Percentiles rank a stretch among this genome's conserved stretches.
Evolutionary conservation across 179 eudicot genomes (phyloP).

Genomic region (Vitellaria paradoxa): DNA sequence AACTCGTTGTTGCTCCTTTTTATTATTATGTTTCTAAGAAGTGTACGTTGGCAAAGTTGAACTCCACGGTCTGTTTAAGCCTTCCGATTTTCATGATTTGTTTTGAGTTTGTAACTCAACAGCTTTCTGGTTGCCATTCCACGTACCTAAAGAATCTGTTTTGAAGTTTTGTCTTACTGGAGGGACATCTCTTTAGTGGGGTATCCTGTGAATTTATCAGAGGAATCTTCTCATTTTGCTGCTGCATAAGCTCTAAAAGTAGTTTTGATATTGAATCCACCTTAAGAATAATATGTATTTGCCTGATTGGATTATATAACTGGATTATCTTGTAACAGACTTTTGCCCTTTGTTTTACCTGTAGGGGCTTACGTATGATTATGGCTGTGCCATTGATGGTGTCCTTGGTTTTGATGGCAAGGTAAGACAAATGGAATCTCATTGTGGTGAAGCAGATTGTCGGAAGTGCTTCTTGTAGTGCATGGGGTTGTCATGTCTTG

Average conservation of each 20-base stretch:
- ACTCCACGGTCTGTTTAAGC: no score
- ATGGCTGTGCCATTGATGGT: conserved; percentile 65
- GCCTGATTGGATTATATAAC: neutral
- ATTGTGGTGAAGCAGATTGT: conserved; percentile 76
- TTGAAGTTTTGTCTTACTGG: neutral
- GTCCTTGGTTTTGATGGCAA: conserved; percentile 70
- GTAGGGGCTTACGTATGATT: conserved; percentile 75
- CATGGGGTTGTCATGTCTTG: neutral
- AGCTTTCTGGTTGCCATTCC: neutral
- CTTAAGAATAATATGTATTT: no score
- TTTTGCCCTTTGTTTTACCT: neutral
- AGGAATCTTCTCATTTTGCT: neutral
- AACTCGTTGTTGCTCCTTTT: no score
- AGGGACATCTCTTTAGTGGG: no score
- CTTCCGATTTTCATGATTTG: no score
- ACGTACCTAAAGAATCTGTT: neutral
- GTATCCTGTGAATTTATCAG: no score
- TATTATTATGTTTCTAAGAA: no score
- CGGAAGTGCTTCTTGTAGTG: conserved; percentile 60
- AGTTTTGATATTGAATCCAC: neutral
- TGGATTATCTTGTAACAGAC: neutral
- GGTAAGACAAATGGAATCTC: conserved; percentile 55
- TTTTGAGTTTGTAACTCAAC: neutral
- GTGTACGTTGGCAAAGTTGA: no score
- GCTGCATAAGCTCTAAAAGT: neutral